Base-by-base conservation (phyloP, 306 rosid species). In the Coriaria nepalensis region DNA sequence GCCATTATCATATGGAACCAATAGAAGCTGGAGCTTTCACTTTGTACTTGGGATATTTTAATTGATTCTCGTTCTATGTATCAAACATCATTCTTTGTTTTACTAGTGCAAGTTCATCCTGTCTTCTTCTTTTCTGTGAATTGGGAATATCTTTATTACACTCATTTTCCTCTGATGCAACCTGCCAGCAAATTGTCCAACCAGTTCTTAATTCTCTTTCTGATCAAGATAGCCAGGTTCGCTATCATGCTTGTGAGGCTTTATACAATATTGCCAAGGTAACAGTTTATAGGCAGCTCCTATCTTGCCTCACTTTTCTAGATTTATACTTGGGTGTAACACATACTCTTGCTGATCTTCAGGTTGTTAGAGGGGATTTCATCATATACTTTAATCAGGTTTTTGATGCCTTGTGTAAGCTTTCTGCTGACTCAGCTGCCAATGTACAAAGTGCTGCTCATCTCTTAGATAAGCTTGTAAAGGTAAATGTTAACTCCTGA, bases 361-460 rank as follows among this genome's bases (percentile, higher is more conserved):
- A 90, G 98, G 98, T 85, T 71, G 98, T 85, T 45, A 86, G 98
- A 71, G 98, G 98, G 65, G 98, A 92, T 45, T 92, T 92, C 55
- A 85, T 92, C 66, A 42, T 85, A 69, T 92, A 82, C 86, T 92
- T 92, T 70, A 92, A 92, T 72, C 68, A 85, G 78, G 85, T 92
- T 61, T 92, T 92, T 77, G 98, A 92, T 77, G 94, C 94, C 61
- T 68, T 92, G 44, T 92, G 98, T 73, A 92, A 85, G 83, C 98
- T 92, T 59, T 92, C 98, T 4, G 93, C 98, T 12, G 98, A 92
- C 67, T 82, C 96, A 34, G 96, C 85, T 61, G 80, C 86, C 53
- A 82, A 77, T 47, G 98, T 92, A 54, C 98, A 92, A 69, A 92
- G 96, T 71, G 98, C 96, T 52, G 98, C 98, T 48, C 94, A 82